A percentile compares a stretch with the other conserved stretches of the same genome.
Conservation (phyloP, 768 basidiomycete species). For the Serendipita indica region DNA sequence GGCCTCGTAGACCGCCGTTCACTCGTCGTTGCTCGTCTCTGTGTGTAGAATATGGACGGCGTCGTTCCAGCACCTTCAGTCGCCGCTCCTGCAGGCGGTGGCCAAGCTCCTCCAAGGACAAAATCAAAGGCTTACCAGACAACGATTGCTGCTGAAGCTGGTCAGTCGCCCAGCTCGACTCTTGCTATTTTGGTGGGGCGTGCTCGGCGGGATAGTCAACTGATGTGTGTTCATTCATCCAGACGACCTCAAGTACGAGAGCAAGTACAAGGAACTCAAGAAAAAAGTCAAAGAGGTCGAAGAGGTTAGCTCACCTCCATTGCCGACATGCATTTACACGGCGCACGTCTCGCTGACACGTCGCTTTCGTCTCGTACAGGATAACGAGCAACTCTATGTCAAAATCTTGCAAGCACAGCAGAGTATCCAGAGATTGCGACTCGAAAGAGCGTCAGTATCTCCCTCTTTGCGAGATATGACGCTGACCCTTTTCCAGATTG, state of each 20-base stretch:
- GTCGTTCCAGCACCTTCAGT: background rate
- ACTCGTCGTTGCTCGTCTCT: background rate
- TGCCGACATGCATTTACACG: background rate
- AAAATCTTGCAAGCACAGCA: constrained; percentile 67
- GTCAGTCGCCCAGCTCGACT: background rate
- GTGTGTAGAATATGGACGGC: background rate
- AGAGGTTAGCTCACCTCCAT: constrained; percentile 34
- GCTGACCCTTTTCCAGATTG: background rate
- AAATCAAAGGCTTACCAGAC: constrained; percentile 9
- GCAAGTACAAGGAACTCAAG: constrained; percentile 79
- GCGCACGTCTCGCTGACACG: constrained; percentile 1
- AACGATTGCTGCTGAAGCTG: constrained; percentile 9
- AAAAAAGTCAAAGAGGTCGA: constrained; percentile 82
- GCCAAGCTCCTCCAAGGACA: background rate
- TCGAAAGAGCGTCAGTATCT: constrained; percentile 68
- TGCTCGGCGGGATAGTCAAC: background rate
- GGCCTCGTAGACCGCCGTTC: background rate
- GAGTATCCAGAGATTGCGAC: constrained; percentile 72
- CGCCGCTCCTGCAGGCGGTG: background rate
- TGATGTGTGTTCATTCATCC: background rate
- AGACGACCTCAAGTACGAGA: constrained; percentile 74
- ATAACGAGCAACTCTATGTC: constrained; percentile 77
- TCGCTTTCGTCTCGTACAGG: constrained; percentile 30
- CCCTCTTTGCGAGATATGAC: background rate
- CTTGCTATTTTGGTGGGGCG: background rate